Evolutionary conservation across 2,329 filamentous ascomycete species (phyloP), one percentile per base, ranked within the genome.

Genomic region (Claviceps humidiphila): DNA sequence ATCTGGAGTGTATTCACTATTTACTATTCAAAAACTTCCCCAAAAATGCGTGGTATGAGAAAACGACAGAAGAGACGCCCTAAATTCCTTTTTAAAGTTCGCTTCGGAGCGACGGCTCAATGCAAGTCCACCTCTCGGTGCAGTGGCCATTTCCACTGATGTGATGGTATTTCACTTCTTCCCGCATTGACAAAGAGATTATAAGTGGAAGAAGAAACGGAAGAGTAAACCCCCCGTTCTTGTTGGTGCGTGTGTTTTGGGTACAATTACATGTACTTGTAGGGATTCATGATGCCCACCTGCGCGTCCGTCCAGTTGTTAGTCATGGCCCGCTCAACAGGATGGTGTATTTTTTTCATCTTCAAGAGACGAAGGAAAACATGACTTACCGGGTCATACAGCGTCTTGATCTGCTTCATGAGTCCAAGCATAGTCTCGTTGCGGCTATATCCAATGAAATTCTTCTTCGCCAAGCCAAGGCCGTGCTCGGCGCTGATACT

Each of bases 271-370:
- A 97, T 85, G 68, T 96, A 97, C 72, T 97, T 97, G 75, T 97
- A 97, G 0, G 91, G 91, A 71, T 96, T 97, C 89, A 97, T 94
- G 69, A 97, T 97, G 47, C 89, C 90, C 60, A 95, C 95, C 89
- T 95, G 61, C 22, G 51, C 95, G 50, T 43, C 22, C 95, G 50
- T 43, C 22, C 13, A 16, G 47, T 49, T 57, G 61, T 65, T 58
- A 65, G 61, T 58, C 57, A 34, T 53, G 58, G 57, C 52, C 43
- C 26, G 22, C 26, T 40, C 50, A 20, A 42, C 49, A 39, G 16
- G 40, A 24, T 30, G 7, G 26, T 30, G 26, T 30, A 30, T 30
- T 30, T 7, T 30, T 30, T 30, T 30, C 17, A 30, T 30, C 26
- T 30, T 30, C 24, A 42, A 22, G 20, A 22, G 30, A 20, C 41